Evolutionary conservation across 2,329 filamentous ascomycete species (phyloP), one percentile per base, ranked within the genome.

Genomic region (Diaporthe sp.): DNA sequence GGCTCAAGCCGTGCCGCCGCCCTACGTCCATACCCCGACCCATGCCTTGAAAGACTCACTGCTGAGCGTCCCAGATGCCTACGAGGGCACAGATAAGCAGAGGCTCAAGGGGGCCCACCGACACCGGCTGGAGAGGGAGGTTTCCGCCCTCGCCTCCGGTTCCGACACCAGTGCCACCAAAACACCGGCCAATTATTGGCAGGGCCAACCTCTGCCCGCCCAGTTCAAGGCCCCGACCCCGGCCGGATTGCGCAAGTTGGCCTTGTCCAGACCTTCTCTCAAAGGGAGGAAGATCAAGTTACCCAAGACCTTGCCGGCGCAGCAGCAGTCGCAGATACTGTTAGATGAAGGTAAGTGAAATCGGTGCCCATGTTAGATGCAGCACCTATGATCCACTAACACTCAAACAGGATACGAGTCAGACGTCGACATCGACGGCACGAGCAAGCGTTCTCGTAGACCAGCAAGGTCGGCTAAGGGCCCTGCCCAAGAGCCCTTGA

Each of bases 181-280:
- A 22, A 51, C 51, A 66, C 61, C 61, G 8, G 61, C 61, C 44
- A 66, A 66, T 13, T 66, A 66, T 19, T 66, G 61, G 61, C 61
- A 66, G 30, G 61, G 44, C 44, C 61, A 50, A 19, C 42, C 61
- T 25, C 61, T 66, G 2, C 61, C 61, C 5, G 42, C 42, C 27
- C 25, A 37, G 6, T 66, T 66, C 42, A 37, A 50, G 44, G 61
- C 61, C 9, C 61, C 61, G 12, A 50, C 61, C 1, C 27, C 27
- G 13, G 42, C 42, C 19, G 13, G 7, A 7, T 8, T 66, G 42
- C 42, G 30, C 61, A 37, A 66, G 30, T 19, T 47, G 22, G 61
- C 61, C 13, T 25, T 66, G 19, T 50, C 42, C 27, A 32, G 12
- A 12, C 35, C 35, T n/a, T 15, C 61, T 25, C 22, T 50, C 19